Evolutionary conservation across 2,329 filamentous ascomycete genomes (phyloP), one percentile per base, ranked within the genome.

Genomic region (Fusarium fujikuroi): DNA sequence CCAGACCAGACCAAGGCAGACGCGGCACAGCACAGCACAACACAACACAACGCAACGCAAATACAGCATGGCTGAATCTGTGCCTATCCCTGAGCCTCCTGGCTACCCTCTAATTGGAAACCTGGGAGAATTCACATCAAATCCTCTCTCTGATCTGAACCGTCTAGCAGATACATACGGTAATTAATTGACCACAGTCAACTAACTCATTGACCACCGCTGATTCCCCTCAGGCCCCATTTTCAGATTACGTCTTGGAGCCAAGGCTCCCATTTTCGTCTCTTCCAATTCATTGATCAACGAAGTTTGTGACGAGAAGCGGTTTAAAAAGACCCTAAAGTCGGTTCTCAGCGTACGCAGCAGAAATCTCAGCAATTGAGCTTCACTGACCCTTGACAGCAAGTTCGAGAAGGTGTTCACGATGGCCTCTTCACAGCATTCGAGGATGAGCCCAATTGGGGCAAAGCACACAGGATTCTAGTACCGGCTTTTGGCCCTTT

Each of bases 401-500:
- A 92, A 77, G 84, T 93, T 39, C 83, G 92, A 70, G 86, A 89
- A 66, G 89, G 87, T 30, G 84, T 90, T 2, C 84, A 88, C 62
- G 90, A 92, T 83, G 91, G 91, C 23, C 85, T 93, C 10, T 93
- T 93, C 77, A 93, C 91, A 12, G 90, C 56, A 23, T 56, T 63
- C n/a, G 77, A 81, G 12, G 85, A 86, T 7, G 88, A 90, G 72
- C 83, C 85, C 62, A 90, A 90, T 75, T 93, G 92, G 92, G 89
- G 87, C 32, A 86, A 92, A 71, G 92, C 92, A 34, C 89, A 93
- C 76, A 84, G 90, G 28, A 82, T 91, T 21, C 82, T 94, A 60
- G 87, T 92, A 76, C 91, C 92, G 1, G 91, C 91, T 5, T 93
- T 94, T 78, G 92, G 92, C 0, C 92, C 92, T 1, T 80, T 93